phyloP scores from a whole-genome alignment of 192 early-diverging fungal genomes.

The Backusella macrospora region DNA sequence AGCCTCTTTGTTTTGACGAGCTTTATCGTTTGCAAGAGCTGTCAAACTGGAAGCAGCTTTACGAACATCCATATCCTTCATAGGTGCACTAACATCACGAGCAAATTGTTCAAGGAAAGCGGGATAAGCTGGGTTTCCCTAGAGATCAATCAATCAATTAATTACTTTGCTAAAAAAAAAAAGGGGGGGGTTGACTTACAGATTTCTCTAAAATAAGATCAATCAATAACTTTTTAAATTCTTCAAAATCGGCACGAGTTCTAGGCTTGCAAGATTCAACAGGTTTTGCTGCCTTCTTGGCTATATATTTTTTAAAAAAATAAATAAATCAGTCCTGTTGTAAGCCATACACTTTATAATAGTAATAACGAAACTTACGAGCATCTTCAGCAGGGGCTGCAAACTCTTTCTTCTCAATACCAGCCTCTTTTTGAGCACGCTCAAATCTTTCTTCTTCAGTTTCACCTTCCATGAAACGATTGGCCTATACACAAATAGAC shows the following conservation, averaged over 20 bases:
- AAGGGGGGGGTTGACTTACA: conserved; percentile 28
- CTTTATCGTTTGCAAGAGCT: conserved; percentile 75
- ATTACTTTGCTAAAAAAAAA: background rate
- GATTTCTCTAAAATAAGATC: conserved; percentile 57
- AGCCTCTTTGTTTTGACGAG: conserved; percentile 59
- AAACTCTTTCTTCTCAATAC: conserved; percentile 65
- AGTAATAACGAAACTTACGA: conserved; percentile 16
- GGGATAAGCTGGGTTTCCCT: conserved; percentile 41
- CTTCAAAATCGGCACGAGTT: conserved; percentile 70
- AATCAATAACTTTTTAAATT: conserved; percentile 58
- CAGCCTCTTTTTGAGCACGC: conserved; percentile 59
- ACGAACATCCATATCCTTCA: conserved; percentile 68
- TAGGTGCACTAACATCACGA: conserved; percentile 60
- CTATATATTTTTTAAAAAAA: background rate
- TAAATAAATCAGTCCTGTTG: background rate
- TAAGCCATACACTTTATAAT: background rate
- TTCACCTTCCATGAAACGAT: conserved; percentile 40
- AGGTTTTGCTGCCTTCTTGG: conserved; percentile 11
- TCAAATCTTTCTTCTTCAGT: conserved; percentile 58
- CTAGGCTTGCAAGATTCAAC: conserved; percentile 54
- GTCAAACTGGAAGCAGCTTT: conserved; percentile 65
- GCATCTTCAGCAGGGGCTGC: conserved; percentile 58
- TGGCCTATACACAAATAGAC: background rate
- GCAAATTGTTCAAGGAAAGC: conserved; percentile 65
- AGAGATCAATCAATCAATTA: background rate